Percentiles rank a stretch among this genome's conserved stretches.
phyloP scores from a whole-genome alignment of 257 asterid species.

The Petunia secreta region DNA sequence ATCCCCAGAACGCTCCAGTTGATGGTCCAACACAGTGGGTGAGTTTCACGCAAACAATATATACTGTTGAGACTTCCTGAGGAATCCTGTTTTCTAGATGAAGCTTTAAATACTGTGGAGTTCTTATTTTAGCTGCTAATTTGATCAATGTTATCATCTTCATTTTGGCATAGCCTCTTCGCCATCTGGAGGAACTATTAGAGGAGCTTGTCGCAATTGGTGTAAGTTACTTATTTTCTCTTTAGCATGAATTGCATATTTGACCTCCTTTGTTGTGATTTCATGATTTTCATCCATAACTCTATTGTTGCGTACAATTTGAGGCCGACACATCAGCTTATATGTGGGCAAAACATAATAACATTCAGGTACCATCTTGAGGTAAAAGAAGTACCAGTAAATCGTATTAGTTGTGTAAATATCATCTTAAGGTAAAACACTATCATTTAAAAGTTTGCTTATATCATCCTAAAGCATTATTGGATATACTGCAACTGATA shows the following conservation, averaged over 20 bases:
- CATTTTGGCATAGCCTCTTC: constrained; percentile 67
- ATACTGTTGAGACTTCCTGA: not conserved
- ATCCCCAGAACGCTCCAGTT: constrained; percentile 89
- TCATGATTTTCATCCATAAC: no score
- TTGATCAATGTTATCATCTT: constrained; percentile 21
- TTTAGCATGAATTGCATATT: not conserved
- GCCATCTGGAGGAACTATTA: constrained; percentile 87
- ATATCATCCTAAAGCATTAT: not conserved
- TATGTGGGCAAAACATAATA: not conserved
- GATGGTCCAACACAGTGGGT: constrained; percentile 99
- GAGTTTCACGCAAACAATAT: constrained; percentile 30
- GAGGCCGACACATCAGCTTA: not conserved
- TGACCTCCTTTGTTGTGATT: not conserved
- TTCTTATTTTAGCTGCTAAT: not conserved
- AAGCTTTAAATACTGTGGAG: not conserved
- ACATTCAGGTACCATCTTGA: no score
- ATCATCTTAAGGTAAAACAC: no score
- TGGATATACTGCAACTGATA: not conserved
- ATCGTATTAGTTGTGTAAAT: no score
- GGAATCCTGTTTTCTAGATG: not conserved
- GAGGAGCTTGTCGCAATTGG: constrained; percentile 81
- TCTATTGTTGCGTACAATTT: no score
- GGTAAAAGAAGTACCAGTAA: not conserved
- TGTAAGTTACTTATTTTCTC: constrained; percentile 51
- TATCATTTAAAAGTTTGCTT: not conserved